A percentile compares a stretch with the other conserved stretches of the same genome.
Conservation (phyloP, 768 basidiomycete genomes). For the Mycena epipterygia region DNA sequence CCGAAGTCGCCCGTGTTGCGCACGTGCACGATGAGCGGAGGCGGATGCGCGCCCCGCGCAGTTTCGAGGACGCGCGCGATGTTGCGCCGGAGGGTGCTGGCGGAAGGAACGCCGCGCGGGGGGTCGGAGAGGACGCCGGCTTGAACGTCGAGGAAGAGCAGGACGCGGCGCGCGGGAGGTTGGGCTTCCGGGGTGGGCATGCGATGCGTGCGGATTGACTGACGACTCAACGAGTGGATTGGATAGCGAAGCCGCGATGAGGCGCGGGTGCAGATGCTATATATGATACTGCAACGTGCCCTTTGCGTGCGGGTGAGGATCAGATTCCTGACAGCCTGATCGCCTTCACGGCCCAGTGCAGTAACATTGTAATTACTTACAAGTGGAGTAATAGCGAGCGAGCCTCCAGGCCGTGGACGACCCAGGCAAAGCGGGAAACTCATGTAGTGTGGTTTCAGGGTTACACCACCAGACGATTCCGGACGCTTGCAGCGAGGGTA, state of each 20-base stretch:
- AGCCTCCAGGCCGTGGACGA: background rate
- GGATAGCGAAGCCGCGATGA: background rate
- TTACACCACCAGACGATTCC: background rate
- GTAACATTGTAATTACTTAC: background rate
- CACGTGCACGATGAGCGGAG: conserved; percentile 75
- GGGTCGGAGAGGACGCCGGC: conserved; percentile 51
- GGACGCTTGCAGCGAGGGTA: background rate
- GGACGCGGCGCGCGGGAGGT: conserved; percentile 46
- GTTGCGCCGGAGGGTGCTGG: conserved; percentile 50
- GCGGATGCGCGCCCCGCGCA: conserved; percentile 60
- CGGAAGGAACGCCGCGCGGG: conserved; percentile 54
- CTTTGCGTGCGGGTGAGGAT: conserved; percentile 2
- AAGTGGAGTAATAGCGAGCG: background rate
- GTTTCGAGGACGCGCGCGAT: conserved; percentile 52
- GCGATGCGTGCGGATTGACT: background rate
- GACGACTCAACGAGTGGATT: background rate
- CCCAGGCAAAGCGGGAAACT: background rate
- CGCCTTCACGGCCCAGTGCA: background rate
- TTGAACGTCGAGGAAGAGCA: conserved; percentile 62
- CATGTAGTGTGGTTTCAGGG: background rate
- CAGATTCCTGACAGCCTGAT: conserved; percentile 13
- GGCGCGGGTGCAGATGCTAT: background rate
- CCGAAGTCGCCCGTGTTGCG: conserved; percentile 74
- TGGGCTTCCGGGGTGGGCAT: conserved; percentile 1
- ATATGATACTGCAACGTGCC: conserved; percentile 21